Evolutionary conservation across 208 protist species (phyloP), one percentile per base, ranked within the genome.

Genomic region (Plasmodiophora brassicae): DNA sequence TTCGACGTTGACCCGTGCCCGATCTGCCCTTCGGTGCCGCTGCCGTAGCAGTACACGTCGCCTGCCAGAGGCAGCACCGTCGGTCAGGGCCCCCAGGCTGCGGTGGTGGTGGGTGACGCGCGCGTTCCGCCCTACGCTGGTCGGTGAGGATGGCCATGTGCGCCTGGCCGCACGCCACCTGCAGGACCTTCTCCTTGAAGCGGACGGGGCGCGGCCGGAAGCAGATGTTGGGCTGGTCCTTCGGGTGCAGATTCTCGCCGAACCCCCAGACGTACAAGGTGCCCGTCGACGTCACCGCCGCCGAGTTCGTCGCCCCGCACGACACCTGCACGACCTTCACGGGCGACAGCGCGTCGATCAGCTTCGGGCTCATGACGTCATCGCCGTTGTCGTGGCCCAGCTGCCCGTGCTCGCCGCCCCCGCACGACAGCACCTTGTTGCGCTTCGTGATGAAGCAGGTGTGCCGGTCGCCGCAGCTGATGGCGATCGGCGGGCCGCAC

Each of bases 1-100:
- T 88, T 88, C 22, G 85, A 83, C 1, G 45, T 32, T 28, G 28
- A 72, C 44, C 89, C 89, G 36, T 84, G 65, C n/a, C 89, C 89
- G 39, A 91, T 41, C 88, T 91, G 89, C 20, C 89, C 89, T n/a
- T 88, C 44, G n/a, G 45, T 91, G 28, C 87, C 89, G 54, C 60
- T 85, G 10, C 89, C 89, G 41, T 65, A 91, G 38, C 54, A 84
- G 88, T 46, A 91, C 32, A 91, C 45, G n/a, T 90, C 71, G 45
- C 89, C 89, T 78, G 65, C 25, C 50, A 57, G 50, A 57, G 50
- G 25, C 14, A 25, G 50, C 14, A 57, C 14, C 50, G 25, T 57
- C 25, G 20, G 20, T 28, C 14, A 57, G 14, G 65, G 5, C 65
- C 32, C 32, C 41, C 65, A 36, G 65, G 41, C 41, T 38, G n/a